phyloP scores from a whole-genome alignment of 768 basidiomycete species.

The Leccinum incarnatum region DNA sequence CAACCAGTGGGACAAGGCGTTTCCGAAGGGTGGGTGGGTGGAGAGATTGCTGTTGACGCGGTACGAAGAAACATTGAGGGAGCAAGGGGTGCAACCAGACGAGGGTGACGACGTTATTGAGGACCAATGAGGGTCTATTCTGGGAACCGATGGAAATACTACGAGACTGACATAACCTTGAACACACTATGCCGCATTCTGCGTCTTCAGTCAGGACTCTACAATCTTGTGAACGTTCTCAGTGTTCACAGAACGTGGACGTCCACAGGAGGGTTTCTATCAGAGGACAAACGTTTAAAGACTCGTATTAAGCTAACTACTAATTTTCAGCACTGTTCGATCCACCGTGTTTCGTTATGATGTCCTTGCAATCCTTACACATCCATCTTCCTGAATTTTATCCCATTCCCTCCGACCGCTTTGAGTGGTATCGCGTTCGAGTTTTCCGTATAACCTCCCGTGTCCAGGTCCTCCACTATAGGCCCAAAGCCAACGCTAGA shows the following conservation, averaged over 20 bases:
- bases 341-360: background rate
- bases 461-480: background rate
- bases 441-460: background rate
- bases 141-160: background rate
- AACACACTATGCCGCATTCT: background rate
- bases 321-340: background rate
- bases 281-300: background rate
- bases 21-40: conserved; percentile 85
- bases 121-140: background rate
- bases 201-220: background rate
- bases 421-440: background rate
- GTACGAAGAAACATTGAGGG: conserved; percentile 46
- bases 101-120: background rate
- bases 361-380: background rate
- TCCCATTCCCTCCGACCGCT: background rate
- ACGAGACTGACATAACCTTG: background rate
- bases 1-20: conserved; percentile 93
- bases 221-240: background rate
- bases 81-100: background rate
- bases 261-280: too few relatives aligned
- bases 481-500: background rate
- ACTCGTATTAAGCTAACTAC: too few relatives aligned
- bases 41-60: conserved; percentile 67
- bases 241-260: background rate
- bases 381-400: background rate